phyloP scores from a whole-genome alignment of 306 rosid species.

The Cucurbita ficifolia region DNA sequence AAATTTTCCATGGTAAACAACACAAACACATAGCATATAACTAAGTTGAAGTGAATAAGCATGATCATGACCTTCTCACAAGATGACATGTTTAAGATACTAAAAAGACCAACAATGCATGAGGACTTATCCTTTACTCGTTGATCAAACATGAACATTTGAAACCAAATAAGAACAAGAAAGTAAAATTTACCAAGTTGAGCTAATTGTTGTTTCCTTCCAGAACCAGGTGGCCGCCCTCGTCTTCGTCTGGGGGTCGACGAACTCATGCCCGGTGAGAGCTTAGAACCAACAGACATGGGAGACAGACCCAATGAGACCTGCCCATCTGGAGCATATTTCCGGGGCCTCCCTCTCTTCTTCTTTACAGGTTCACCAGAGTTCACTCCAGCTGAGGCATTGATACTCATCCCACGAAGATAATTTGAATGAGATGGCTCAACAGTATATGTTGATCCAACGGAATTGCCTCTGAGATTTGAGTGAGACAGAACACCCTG shows the following conservation, averaged over 20 bases:
- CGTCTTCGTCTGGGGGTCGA: slow-evolving; percentile 31
- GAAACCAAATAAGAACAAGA: background rate
- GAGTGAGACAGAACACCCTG: slow-evolving; percentile 40
- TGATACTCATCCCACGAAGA: slow-evolving; percentile 35
- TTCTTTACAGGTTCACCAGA: slow-evolving; percentile 61
- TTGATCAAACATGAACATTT: background rate
- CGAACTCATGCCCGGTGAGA: slow-evolving; percentile 33
- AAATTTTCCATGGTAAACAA: background rate
- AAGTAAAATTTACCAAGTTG: slow-evolving; percentile 39
- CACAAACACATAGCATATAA: background rate
- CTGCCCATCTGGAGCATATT: slow-evolving; percentile 64
- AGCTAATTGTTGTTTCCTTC: slow-evolving; percentile 88
- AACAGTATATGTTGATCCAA: slow-evolving; percentile 41
- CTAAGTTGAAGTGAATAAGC: background rate
- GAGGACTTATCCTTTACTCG: background rate
- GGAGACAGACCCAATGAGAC: slow-evolving; percentile 72
- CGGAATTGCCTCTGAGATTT: slow-evolving; percentile 32
- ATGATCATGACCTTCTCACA: background rate
- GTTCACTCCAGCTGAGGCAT: slow-evolving; percentile 31
- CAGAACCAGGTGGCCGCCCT: slow-evolving; percentile 83
- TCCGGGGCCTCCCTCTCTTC: slow-evolving; percentile 95
- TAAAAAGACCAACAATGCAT: background rate
- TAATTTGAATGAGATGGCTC: slow-evolving; percentile 38
- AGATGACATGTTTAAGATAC: background rate
- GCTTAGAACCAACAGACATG: slow-evolving; percentile 38